These are phyloP conservation scores for Penicillium freii DNA, from an alignment of 2,329 filamentous ascomycete species.

Conservation along the genomic window DNA sequence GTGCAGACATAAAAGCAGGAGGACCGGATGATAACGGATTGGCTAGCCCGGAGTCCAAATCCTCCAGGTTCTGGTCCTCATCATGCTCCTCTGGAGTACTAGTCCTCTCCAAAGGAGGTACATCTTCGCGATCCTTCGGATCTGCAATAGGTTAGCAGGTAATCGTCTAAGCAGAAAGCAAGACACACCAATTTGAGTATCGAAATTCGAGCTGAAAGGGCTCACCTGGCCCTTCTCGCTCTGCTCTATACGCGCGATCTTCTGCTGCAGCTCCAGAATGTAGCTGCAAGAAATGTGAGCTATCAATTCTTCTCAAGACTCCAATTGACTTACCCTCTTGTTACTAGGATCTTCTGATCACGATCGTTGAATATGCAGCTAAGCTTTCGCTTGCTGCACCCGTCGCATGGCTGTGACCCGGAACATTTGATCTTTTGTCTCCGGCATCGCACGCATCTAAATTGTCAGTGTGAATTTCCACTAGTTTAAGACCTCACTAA, in stretches of 20 bases:
- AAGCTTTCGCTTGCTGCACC: constrained; percentile 46
- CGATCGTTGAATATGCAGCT: constrained; percentile 47
- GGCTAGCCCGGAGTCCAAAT: constrained; percentile 36
- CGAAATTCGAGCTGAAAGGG: constrained; percentile 21
- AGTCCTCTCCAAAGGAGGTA: constrained; percentile 16
- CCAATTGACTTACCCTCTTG: constrained; percentile 40
- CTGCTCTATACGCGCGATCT: constrained; percentile 24
- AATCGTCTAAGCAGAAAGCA: not conserved
- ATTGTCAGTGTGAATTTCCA: not conserved
- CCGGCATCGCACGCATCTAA: constrained; percentile 47
- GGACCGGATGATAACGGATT: constrained; percentile 46
- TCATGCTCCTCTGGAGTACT: constrained; percentile 11
- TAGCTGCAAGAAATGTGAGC: constrained; percentile 27
- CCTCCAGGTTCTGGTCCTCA: constrained; percentile 23
- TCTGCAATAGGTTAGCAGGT: constrained; percentile 12
- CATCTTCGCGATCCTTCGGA: constrained; percentile 21
- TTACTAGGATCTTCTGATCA: constrained; percentile 52
- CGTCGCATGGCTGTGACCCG: constrained; percentile 44
- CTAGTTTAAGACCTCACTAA: constrained; percentile 17
- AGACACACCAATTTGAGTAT: constrained; percentile 15
- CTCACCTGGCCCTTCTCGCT: constrained; percentile 14
- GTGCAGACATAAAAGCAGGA: constrained; percentile 45
- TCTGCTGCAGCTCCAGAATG: constrained; percentile 39
- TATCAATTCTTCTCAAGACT: not conserved
- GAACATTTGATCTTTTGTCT: constrained; percentile 50